These are phyloP conservation scores for Balamuthia mandrillaris DNA, from an alignment of 208 protist genomes.

Conservation along the genomic window DNA sequence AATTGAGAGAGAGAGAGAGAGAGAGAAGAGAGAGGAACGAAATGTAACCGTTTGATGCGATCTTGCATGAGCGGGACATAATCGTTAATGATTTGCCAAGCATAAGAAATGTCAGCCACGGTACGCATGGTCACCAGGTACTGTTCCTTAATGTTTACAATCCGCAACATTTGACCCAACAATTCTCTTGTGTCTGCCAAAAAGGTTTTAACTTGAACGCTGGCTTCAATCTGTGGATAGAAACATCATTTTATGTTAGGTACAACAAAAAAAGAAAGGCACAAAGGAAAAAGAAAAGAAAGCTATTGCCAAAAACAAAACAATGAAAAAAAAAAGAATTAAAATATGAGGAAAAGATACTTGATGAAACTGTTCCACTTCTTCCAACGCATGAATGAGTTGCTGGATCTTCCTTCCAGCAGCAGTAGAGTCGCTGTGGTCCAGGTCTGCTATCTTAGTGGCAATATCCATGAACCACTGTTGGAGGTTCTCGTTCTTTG, in stretches of 20 bases:
- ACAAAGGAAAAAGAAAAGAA: too few relatives aligned
- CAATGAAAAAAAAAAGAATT: too few relatives aligned
- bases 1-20: too few relatives aligned
- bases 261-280: too few relatives aligned
- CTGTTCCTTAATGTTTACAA: constrained; percentile 86
- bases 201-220: constrained; percentile 82
- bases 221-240: constrained; percentile 64
- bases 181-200: constrained; percentile 81
- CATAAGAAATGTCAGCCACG: constrained; percentile 92
- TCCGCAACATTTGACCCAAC: constrained; percentile 89
- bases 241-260: too few relatives aligned
- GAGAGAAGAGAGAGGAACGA: too few relatives aligned
- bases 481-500: constrained; percentile 84
- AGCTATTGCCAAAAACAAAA: too few relatives aligned
- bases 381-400: constrained; percentile 89
- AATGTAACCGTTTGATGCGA: constrained; percentile 78
- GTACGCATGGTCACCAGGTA: constrained; percentile 82
- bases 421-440: constrained; percentile 72
- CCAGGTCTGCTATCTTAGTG: constrained; percentile 69
- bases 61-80: constrained; percentile 89
- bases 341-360: too few relatives aligned
- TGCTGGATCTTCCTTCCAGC: constrained; percentile 91
- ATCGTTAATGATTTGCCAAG: constrained; percentile 86
- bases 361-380: constrained; percentile 93
- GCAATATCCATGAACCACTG: constrained; percentile 89